These are phyloP conservation scores for Camelina neglecta DNA, from an alignment of 345 rosid genomes.

Conservation along the genomic window DNA sequence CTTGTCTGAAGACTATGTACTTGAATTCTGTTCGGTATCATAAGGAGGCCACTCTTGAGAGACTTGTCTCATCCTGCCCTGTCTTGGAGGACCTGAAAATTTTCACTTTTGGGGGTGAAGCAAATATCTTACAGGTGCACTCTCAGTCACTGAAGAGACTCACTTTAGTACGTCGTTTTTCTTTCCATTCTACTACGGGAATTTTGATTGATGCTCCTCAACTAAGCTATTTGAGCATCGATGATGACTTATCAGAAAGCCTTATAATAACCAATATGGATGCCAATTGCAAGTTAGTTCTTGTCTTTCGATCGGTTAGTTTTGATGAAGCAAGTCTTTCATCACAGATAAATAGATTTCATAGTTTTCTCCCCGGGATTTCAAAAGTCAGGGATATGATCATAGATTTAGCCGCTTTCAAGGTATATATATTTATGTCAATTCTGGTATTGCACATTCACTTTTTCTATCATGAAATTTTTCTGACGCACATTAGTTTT, in stretches of 20 bases:
- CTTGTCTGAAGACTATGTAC: conserved; percentile 20
- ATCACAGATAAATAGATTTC: too few relatives aligned
- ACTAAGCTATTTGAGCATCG: background rate
- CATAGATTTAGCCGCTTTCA: background rate
- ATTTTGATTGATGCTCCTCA: background rate
- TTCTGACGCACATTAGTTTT: background rate
- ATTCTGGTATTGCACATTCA: background rate
- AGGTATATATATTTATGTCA: background rate
- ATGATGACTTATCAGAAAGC: background rate
- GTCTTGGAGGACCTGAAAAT: background rate
- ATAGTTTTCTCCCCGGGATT: background rate
- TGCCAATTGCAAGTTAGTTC: background rate
- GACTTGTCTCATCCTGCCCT: background rate
- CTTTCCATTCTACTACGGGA: too few relatives aligned
- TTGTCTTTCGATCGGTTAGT: background rate
- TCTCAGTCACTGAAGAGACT: background rate
- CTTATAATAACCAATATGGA: background rate
- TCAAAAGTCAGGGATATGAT: background rate
- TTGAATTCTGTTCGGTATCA: background rate
- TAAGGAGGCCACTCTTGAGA: background rate
- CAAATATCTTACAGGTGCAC: background rate
- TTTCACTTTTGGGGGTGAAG: background rate
- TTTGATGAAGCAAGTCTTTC: too few relatives aligned
- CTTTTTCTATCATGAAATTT: background rate
- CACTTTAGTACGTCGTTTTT: too few relatives aligned